Evolutionary conservation across 768 basidiomycete genomes (phyloP).

Genomic region (Hygrophorus russula): DNA sequence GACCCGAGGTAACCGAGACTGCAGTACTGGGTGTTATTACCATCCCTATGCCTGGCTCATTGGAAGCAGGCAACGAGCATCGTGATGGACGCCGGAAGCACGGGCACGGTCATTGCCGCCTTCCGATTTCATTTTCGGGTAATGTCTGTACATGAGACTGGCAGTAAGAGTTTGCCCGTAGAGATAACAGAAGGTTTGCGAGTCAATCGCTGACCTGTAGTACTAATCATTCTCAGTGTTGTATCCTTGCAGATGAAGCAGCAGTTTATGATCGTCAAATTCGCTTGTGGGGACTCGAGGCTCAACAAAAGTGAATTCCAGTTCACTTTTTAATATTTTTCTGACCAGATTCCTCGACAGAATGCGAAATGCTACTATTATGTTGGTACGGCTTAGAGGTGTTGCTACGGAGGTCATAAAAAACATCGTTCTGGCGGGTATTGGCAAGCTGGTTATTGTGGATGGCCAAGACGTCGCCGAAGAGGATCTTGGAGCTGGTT

Average conservation of each 20-base stretch:
- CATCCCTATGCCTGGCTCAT: too few relatives aligned
- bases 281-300: slow-evolving; percentile 95
- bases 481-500: slow-evolving; percentile 86
- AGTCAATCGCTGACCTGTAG: not conserved
- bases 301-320: slow-evolving; percentile 69
- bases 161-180: not conserved
- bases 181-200: slow-evolving; percentile 6
- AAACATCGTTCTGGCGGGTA: slow-evolving; percentile 94
- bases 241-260: slow-evolving; percentile 8
- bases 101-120: too few relatives aligned
- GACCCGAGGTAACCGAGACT: too few relatives aligned
- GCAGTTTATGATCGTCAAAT: slow-evolving; percentile 84
- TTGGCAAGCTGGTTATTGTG: slow-evolving; percentile 79
- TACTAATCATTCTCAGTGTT: not conserved
- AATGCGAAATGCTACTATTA: slow-evolving; percentile 89
- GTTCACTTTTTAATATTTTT: slow-evolving; percentile 1
- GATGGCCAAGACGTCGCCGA: slow-evolving; percentile 67
- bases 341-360: slow-evolving; percentile 29
- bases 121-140: too few relatives aligned
- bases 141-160: too few relatives aligned
- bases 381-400: slow-evolving; percentile 69
- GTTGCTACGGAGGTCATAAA: slow-evolving; percentile 92
- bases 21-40: too few relatives aligned
- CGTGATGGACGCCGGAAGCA: too few relatives aligned
- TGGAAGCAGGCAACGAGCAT: too few relatives aligned